Percentiles rank a stretch among this genome's conserved stretches.
Conservation (phyloP, 192 early-diverging fungal genomes). For the Rhizophagus prolifer region DNA sequence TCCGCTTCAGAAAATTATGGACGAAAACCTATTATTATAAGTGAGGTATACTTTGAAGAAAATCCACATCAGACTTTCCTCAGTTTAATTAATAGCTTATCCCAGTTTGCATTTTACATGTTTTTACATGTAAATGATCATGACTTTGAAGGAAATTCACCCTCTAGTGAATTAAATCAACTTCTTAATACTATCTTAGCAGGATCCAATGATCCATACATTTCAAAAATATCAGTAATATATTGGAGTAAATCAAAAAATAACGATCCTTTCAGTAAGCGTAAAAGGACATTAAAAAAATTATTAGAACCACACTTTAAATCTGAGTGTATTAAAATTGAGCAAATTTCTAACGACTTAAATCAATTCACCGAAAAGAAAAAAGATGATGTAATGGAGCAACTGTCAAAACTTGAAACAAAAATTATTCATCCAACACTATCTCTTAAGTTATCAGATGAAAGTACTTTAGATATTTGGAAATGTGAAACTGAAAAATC, state of each 20-base stretch:
- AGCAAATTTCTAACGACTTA: background rate
- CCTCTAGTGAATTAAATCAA: background rate
- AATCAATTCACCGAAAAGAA: background rate
- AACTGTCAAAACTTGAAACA: background rate
- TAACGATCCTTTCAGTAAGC: background rate
- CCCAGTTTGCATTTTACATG: background rate
- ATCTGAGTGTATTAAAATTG: background rate
- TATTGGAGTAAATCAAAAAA: background rate
- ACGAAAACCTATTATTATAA: background rate
- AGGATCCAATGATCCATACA: no score
- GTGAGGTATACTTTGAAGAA: background rate
- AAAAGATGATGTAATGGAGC: background rate
- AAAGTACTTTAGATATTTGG: background rate
- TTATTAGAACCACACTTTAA: background rate
- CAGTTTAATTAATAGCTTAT: background rate
- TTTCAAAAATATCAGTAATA: background rate
- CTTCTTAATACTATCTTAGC: background rate
- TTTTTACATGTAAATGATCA: background rate
- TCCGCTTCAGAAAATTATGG: slow-evolving; percentile 4
- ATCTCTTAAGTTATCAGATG: background rate
- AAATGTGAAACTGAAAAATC: background rate
- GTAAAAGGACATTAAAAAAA: background rate
- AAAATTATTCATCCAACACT: background rate
- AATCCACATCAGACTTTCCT: background rate
- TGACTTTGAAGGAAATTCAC: background rate